Percentiles rank a stretch among this genome's conserved stretches.
These are phyloP conservation scores for Aegilops speltoides DNA, from an alignment of 176 grass and related monocot genomes.

Conservation along the genomic window DNA sequence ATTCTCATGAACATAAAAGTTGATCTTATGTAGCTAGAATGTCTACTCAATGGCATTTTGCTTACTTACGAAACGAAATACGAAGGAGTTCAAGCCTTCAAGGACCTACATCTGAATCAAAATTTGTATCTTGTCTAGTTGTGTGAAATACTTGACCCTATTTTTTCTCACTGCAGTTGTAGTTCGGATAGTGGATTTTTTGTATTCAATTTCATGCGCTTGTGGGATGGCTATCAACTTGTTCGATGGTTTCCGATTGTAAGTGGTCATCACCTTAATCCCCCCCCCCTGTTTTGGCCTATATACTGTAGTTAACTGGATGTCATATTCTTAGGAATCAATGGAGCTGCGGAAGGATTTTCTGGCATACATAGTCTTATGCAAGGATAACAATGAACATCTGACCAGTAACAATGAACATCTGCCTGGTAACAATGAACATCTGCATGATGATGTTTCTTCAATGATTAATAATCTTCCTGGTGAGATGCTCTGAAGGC, in stretches of 20 bases:
- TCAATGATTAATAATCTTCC: background rate
- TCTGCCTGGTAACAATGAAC: too few species aligned
- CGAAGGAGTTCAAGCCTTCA: too few species aligned
- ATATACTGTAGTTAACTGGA: background rate
- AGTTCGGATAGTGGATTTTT: background rate
- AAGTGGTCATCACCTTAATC: background rate
- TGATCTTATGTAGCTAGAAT: too few species aligned
- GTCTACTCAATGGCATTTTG: too few species aligned
- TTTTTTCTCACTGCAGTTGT: background rate
- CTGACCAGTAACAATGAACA: too few species aligned
- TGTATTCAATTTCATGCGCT: constrained; percentile 20
- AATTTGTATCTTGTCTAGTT: too few species aligned
- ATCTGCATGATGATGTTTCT: too few species aligned
- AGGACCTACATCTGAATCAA: too few species aligned
- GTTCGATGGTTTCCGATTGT: background rate
- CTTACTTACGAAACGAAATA: too few species aligned
- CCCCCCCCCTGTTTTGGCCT: too few species aligned
- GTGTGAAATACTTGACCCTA: background rate
- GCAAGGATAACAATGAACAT: too few species aligned
- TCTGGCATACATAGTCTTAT: background rate
- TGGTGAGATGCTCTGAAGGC: background rate
- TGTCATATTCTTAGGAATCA: background rate
- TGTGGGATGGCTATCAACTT: constrained; percentile 16
- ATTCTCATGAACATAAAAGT: too few species aligned
- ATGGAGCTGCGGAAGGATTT: background rate